Evolutionary conservation across 2,329 filamentous ascomycete species (phyloP).

Genomic region (Cyphellophora attinorum): DNA sequence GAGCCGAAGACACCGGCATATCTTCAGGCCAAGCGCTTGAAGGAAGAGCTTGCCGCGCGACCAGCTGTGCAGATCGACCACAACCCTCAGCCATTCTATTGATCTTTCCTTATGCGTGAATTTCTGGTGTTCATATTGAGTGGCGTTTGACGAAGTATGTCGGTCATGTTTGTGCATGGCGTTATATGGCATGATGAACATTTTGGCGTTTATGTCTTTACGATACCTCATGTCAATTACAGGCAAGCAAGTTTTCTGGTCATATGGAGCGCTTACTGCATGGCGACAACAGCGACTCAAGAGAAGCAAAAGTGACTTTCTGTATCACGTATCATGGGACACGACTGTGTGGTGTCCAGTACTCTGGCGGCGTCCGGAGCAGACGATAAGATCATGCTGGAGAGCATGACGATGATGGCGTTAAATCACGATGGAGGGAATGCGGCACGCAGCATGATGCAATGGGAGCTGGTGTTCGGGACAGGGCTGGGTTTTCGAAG

Average conservation of each 20-base stretch:
- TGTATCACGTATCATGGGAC: too few relatives aligned
- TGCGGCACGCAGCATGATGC: too few relatives aligned
- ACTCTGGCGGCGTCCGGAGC: too few relatives aligned
- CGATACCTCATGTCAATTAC: conserved; percentile 1
- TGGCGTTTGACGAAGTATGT: neutral
- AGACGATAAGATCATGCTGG: too few relatives aligned
- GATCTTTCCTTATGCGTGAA: neutral
- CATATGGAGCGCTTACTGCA: conserved; percentile 1
- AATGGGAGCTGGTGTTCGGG: too few relatives aligned
- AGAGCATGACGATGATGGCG: too few relatives aligned
- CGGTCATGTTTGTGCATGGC: too few relatives aligned
- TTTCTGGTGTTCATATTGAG: conserved; percentile 1
- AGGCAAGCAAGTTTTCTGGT: neutral
- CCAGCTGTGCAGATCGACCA: neutral
- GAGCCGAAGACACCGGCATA: neutral
- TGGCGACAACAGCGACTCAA: neutral
- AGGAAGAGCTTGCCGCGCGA: neutral
- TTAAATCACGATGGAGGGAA: too few relatives aligned
- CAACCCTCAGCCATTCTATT: conserved; percentile 1
- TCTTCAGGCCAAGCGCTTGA: neutral
- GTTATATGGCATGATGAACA: neutral
- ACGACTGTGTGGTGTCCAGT: too few relatives aligned
- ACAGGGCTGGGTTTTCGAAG: too few relatives aligned
- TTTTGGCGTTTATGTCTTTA: too few relatives aligned
- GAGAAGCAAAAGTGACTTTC: too few relatives aligned